Evolutionary conservation across 495 filamentous ascomycete genomes (phyloP).

Genomic region (Talaromyces liani): DNA sequence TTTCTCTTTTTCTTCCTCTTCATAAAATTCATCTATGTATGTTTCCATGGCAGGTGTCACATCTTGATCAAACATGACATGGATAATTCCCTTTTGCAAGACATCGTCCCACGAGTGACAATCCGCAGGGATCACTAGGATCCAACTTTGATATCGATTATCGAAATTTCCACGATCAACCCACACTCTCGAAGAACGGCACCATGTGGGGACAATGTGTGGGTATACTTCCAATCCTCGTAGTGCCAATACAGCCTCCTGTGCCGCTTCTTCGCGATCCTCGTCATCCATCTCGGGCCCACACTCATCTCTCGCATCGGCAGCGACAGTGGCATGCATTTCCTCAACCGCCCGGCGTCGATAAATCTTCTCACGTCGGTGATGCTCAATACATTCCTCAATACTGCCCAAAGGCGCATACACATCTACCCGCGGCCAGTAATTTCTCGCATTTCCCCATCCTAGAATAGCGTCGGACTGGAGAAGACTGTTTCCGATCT

Average conservation of each 20-base stretch:
- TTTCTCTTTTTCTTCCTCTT: background rate
- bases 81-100: background rate
- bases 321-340: background rate
- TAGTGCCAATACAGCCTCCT: background rate
- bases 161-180: background rate
- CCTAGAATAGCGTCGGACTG: background rate
- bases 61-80: background rate
- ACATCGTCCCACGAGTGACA: conserved; percentile 1
- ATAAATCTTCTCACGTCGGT: background rate
- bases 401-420: background rate
- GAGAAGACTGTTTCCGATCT: background rate
- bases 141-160: conserved; percentile 2
- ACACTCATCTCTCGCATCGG: background rate
- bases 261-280: background rate
- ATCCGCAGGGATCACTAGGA: background rate
- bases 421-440: conserved; percentile 4
- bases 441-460: conserved; percentile 1
- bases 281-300: background rate
- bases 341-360: background rate
- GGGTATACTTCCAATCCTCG: background rate
- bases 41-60: background rate
- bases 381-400: conserved; percentile 6
- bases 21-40: background rate
- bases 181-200: background rate
- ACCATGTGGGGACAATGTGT: conserved; percentile 3